A percentile compares a stretch with the other conserved stretches of the same genome.
Conservation (phyloP, 2,329 filamentous ascomycete species). For the Sphaerulina vaccinii region DNA sequence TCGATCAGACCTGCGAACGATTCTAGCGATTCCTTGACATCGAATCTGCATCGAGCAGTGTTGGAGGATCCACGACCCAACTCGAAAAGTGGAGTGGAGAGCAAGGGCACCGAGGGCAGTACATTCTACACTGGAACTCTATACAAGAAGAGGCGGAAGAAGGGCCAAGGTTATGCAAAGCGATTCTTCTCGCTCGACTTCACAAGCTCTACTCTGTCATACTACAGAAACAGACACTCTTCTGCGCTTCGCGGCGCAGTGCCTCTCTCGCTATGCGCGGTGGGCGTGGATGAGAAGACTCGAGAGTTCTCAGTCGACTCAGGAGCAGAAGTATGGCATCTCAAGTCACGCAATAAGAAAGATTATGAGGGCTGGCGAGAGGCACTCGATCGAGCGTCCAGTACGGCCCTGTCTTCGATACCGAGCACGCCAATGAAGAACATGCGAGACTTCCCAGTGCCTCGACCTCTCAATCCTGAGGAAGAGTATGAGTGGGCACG, state of each 20-base stretch:
- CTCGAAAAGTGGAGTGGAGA: conserved; percentile 38
- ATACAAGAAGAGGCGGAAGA: conserved; percentile 87
- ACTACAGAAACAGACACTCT: conserved; percentile 92
- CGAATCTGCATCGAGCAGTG: conserved; percentile 35
- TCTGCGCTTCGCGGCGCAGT: conserved; percentile 90
- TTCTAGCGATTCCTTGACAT: conserved; percentile 53
- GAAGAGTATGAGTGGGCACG: conserved; percentile 85
- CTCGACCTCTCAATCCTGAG: conserved; percentile 40
- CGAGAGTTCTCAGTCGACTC: conserved; percentile 96
- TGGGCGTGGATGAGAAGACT: conserved; percentile 82
- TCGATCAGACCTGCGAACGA: conserved; percentile 44
- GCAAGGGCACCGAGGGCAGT: conserved; percentile 34
- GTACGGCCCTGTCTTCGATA: conserved; percentile 20
- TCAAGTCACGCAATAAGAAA: conserved; percentile 75
- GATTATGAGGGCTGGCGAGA: conserved; percentile 87
- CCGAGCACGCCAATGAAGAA: conserved; percentile 34
- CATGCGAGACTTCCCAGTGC: conserved; percentile 16
- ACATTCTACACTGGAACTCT: conserved; percentile 80
- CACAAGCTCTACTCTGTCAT: conserved; percentile 88
- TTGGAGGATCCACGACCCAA: conserved; percentile 43
- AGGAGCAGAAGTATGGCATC: conserved; percentile 94
- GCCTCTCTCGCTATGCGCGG: conserved; percentile 83
- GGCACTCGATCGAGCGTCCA: conserved; percentile 73
- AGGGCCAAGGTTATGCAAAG: conserved; percentile 87
- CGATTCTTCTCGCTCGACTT: conserved; percentile 97